These are phyloP conservation scores for Quercus cerris DNA, from an alignment of 306 rosid species.

Conservation along the genomic window DNA sequence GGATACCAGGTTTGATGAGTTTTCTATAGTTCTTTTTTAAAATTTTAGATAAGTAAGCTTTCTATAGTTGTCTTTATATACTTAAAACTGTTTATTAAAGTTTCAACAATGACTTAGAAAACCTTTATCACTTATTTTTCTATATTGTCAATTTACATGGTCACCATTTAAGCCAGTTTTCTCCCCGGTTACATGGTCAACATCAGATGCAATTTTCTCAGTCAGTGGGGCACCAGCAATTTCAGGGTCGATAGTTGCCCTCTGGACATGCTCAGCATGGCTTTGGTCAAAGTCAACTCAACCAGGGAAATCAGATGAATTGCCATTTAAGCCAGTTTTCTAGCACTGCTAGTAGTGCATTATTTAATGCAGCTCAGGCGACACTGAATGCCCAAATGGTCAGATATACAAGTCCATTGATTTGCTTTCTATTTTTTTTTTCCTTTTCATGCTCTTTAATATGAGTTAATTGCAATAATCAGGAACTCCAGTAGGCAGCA, in stretches of 20 bases:
- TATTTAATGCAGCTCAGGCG: constrained; percentile 84
- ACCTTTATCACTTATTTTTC: no score
- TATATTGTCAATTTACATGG: no score
- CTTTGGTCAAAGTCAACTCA: constrained; percentile 84
- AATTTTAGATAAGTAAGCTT: no score
- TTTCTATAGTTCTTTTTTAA: not conserved
- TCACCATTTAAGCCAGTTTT: not conserved
- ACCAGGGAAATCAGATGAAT: constrained; percentile 86
- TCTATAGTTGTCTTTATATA: no score
- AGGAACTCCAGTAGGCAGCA: not conserved
- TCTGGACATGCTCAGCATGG: constrained; percentile 84
- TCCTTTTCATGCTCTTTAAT: not conserved
- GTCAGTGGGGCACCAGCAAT: constrained; percentile 79
- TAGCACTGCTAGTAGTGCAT: constrained; percentile 66
- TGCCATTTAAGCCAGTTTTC: constrained; percentile 76
- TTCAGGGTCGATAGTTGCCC: constrained; percentile 81
- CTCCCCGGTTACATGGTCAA: constrained; percentile 70
- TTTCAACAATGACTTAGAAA: not conserved
- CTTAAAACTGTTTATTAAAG: not conserved
- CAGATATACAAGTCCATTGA: constrained; percentile 8
- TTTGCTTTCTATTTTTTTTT: not conserved
- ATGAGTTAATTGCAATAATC: not conserved
- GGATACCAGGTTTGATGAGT: not conserved
- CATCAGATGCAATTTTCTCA: constrained; percentile 91
- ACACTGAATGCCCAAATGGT: constrained; percentile 87